Percentiles rank a stretch among this genome's conserved stretches.
Conservation (phyloP, 352 stramenopile genomes). For the Globisporangium abappressorium region DNA sequence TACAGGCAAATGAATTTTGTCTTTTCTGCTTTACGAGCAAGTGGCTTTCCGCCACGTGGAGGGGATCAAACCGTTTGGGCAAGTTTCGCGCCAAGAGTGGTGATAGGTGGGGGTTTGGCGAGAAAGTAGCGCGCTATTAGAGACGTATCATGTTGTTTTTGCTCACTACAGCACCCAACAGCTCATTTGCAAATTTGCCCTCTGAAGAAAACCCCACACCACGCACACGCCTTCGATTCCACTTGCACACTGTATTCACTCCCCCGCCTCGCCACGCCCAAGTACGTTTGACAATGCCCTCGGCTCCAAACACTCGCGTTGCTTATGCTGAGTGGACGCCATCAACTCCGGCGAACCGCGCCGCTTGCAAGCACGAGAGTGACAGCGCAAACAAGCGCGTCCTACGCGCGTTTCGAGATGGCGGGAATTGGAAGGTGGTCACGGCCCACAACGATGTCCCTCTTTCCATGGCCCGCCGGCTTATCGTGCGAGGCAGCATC, state of each 20-base stretch:
- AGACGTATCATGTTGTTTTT: too few species aligned
- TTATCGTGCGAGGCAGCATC: background rate
- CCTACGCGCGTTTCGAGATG: background rate
- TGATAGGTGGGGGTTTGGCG: too few species aligned
- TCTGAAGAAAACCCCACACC: too few species aligned
- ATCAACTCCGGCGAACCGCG: background rate
- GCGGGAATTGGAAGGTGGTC: background rate
- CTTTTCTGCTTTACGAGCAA: background rate
- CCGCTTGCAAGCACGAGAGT: background rate
- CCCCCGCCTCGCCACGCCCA: too few species aligned
- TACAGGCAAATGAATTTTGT: background rate
- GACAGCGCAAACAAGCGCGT: background rate
- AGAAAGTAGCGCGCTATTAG: too few species aligned
- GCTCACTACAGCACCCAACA: too few species aligned
- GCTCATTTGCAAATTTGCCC: too few species aligned
- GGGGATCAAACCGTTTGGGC: too few species aligned
- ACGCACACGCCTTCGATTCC: too few species aligned
- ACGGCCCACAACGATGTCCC: background rate
- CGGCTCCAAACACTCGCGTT: background rate
- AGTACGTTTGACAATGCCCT: too few species aligned
- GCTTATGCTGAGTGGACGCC: background rate
- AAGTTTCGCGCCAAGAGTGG: too few species aligned
- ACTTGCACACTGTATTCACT: too few species aligned
- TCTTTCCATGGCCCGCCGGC: background rate
- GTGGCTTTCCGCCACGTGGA: background rate